These are phyloP conservation scores for Mycena filopes DNA, from an alignment of 768 basidiomycete species.

Conservation along the genomic window DNA sequence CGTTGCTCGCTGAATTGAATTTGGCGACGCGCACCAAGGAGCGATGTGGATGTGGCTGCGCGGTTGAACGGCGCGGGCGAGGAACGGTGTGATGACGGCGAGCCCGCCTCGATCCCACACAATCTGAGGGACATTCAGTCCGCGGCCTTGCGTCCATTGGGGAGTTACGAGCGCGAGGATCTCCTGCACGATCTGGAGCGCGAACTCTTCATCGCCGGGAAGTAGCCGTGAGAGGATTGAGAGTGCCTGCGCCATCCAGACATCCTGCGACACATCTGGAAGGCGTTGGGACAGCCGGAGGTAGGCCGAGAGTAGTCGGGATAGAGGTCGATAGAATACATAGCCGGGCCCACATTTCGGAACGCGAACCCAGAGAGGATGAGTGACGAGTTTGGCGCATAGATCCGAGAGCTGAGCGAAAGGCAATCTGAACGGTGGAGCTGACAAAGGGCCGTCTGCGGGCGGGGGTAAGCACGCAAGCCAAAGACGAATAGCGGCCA, in stretches of 20 bases:
- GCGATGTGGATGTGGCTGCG: slow-evolving; percentile 55
- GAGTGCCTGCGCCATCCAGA: slow-evolving; percentile 77
- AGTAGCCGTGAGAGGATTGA: slow-evolving; percentile 63
- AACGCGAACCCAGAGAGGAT: slow-evolving; percentile 61
- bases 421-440: slow-evolving; percentile 73
- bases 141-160: slow-evolving; percentile 52
- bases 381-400: slow-evolving; percentile 59
- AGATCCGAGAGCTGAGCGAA: slow-evolving; percentile 65
- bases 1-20: slow-evolving; percentile 65
- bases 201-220: slow-evolving; percentile 81
- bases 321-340: slow-evolving; percentile 62
- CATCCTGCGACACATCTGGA: slow-evolving; percentile 62
- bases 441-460: slow-evolving; percentile 47
- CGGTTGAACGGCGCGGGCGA: slow-evolving; percentile 59
- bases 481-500: slow-evolving; percentile 70
- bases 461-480: slow-evolving; percentile 65
- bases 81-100: slow-evolving; percentile 67
- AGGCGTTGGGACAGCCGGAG: slow-evolving; percentile 68
- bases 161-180: slow-evolving; percentile 48
- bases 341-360: slow-evolving; percentile 39
- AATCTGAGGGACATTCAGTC: slow-evolving; percentile 47
- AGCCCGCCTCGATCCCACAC: slow-evolving; percentile 66
- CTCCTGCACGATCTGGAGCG: slow-evolving; percentile 54
- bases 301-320: slow-evolving; percentile 62
- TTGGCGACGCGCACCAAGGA: slow-evolving; percentile 60